Evolutionary conservation across 73 alveolate genomes (phyloP).

Genomic region (Urostyla sp.): DNA sequence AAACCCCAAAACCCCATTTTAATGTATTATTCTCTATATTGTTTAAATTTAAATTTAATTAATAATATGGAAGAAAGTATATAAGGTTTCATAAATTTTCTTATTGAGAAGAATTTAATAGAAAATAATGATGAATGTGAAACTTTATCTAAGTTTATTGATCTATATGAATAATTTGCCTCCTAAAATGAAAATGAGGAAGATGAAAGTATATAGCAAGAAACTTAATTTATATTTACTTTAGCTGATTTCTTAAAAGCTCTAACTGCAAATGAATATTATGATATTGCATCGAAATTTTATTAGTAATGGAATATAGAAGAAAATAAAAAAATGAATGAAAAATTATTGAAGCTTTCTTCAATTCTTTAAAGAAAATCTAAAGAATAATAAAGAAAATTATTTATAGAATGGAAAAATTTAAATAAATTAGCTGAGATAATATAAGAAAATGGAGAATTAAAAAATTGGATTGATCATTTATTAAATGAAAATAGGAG

Average conservation of each 20-base stretch:
- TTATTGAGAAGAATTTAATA: constrained; percentile 2
- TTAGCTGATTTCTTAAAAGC: constrained; percentile 35
- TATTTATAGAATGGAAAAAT: constrained; percentile 9
- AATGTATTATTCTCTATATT: too few species aligned
- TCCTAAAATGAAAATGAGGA: not conserved
- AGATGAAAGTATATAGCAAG: not conserved
- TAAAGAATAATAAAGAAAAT: not conserved
- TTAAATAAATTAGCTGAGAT: not conserved
- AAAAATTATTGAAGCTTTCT: not conserved
- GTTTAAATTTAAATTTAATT: too few species aligned
- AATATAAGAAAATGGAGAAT: constrained; percentile 11
- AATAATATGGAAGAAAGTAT: too few species aligned
- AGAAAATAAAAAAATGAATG: not conserved
- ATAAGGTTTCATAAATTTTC: not conserved
- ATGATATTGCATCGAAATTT: constrained; percentile 37
- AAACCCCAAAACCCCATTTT: too few species aligned
- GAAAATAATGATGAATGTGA: constrained; percentile 14
- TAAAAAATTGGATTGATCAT: not conserved
- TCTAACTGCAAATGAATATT: constrained; percentile 39
- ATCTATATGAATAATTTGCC: constrained; percentile 6
- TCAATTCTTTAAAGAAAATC: not conserved
- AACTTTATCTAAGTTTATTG: constrained; percentile 1
- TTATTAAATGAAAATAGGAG: constrained; percentile 7
- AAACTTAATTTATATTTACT: constrained; percentile 30
- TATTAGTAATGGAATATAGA: not conserved